Conservation (phyloP, 768 basidiomycete genomes). For the Daedaleopsis nitida region DNA sequence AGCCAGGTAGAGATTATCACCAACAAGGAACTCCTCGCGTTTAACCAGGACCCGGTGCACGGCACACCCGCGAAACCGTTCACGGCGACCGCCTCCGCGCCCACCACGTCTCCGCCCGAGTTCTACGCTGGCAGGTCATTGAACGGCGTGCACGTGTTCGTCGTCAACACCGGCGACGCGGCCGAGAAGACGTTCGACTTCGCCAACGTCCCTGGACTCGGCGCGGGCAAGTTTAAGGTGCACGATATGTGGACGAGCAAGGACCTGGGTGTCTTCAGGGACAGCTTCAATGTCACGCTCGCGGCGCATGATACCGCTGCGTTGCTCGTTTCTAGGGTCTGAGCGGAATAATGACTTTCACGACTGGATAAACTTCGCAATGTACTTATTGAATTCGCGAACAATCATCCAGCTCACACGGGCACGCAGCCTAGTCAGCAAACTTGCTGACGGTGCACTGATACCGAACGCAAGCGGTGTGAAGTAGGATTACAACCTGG, state of each 20-base stretch:
- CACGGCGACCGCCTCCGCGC: conserved; percentile 40
- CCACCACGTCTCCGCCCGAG: conserved; percentile 49
- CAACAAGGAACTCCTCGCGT: conserved; percentile 54
- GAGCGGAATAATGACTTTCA: not conserved
- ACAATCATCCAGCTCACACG: too few relatives aligned
- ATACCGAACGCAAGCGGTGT: too few relatives aligned
- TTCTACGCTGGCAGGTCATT: conserved; percentile 52
- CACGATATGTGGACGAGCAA: conserved; percentile 58
- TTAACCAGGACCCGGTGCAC: conserved; percentile 50
- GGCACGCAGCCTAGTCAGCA: too few relatives aligned
- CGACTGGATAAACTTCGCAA: not conserved
- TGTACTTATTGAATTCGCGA: not conserved
- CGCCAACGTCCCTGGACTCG: conserved; percentile 47
- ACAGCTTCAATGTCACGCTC: conserved; percentile 43
- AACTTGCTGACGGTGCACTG: too few relatives aligned
- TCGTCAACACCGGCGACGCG: conserved; percentile 48
- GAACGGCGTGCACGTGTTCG: conserved; percentile 55
- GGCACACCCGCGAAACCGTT: conserved; percentile 53
- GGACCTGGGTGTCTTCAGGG: conserved; percentile 44
- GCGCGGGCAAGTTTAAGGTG: conserved; percentile 36
- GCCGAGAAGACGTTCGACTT: conserved; percentile 49
- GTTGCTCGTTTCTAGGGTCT: conserved; percentile 40
- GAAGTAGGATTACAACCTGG: too few relatives aligned
- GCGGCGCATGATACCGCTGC: conserved; percentile 56
- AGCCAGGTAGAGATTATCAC: conserved; percentile 51